Conservation (phyloP, 1,139 yeast species). For the Lodderomyces beijingensis region DNA sequence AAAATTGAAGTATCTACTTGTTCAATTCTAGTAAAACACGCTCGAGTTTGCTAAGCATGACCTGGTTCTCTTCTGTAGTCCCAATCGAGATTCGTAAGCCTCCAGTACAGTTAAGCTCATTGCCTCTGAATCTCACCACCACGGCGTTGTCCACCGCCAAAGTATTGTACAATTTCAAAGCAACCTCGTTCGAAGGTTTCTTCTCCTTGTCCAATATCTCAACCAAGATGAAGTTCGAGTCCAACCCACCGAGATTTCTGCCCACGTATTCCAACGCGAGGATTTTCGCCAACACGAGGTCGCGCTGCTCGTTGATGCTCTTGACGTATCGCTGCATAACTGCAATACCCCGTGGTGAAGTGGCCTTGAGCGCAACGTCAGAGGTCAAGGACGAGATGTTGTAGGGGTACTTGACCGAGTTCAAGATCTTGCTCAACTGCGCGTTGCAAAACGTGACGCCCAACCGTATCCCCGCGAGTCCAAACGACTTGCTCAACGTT, state of each 20-base stretch:
- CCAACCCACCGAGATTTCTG: constrained; percentile 76
- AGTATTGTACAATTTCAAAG: constrained; percentile 57
- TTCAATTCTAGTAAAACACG: constrained; percentile 11
- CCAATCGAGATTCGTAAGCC: constrained; percentile 86
- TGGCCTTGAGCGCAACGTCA: constrained; percentile 69
- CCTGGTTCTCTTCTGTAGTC: constrained; percentile 65
- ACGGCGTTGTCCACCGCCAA: constrained; percentile 72
- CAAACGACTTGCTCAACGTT: constrained; percentile 91
- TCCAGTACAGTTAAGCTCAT: constrained; percentile 83
- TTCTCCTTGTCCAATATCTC: constrained; percentile 64
- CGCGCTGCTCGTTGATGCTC: constrained; percentile 53
- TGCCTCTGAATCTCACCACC: constrained; percentile 88
- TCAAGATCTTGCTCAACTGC: constrained; percentile 61
- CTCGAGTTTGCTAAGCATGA: constrained; percentile 50
- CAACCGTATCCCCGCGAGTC: constrained; percentile 88
- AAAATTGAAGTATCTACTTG: background rate
- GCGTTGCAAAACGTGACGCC: constrained; percentile 72
- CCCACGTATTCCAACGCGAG: constrained; percentile 61
- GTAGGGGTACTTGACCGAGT: constrained; percentile 93
- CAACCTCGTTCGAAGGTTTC: constrained; percentile 63
- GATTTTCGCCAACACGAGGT: constrained; percentile 47
- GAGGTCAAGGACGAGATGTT: constrained; percentile 84
- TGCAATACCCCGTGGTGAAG: constrained; percentile 54
- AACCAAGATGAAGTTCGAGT: constrained; percentile 77
- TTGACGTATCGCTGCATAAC: constrained; percentile 55